phyloP scores from a whole-genome alignment of 1,284 basidiomycete species.

The Entoloma clypeatum region DNA sequence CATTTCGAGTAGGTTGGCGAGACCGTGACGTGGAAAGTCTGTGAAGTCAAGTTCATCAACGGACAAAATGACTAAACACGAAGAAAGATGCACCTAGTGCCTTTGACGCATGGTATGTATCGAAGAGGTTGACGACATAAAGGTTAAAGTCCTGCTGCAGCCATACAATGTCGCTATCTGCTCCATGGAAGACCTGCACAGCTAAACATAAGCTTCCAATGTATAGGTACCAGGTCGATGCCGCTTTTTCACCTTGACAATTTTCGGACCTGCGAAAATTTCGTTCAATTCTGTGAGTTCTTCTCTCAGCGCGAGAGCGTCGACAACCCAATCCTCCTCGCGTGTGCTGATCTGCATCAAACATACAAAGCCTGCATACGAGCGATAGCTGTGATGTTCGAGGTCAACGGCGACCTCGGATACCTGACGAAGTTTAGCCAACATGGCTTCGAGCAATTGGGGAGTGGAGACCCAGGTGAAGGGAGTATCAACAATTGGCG shows the following conservation, averaged over 20 bases:
- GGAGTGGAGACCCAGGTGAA: constrained; percentile 73
- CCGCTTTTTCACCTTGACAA: constrained; percentile 70
- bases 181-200: constrained; percentile 84
- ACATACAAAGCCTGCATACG: constrained; percentile 86
- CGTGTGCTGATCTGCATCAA: constrained; percentile 92
- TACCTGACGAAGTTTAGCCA: constrained; percentile 61
- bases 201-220: background rate
- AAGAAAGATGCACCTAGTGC: constrained; percentile 55
- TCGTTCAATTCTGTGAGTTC: constrained; percentile 71
- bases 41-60: constrained; percentile 9
- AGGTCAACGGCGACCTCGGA: constrained; percentile 90
- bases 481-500: constrained; percentile 64
- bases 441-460: constrained; percentile 56
- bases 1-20: constrained; percentile 83
- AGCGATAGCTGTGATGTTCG: constrained; percentile 88
- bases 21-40: constrained; percentile 82
- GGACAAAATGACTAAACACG: constrained; percentile 1
- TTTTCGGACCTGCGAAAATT: constrained; percentile 78
- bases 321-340: constrained; percentile 84
- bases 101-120: constrained; percentile 94
- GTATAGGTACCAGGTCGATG: background rate
- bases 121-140: constrained; percentile 93
- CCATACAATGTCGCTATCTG: constrained; percentile 94
- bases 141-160: constrained; percentile 94
- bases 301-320: constrained; percentile 74